Base-by-base conservation (phyloP, 208 protist genomes). In the Wallacemonas rigidus region DNA sequence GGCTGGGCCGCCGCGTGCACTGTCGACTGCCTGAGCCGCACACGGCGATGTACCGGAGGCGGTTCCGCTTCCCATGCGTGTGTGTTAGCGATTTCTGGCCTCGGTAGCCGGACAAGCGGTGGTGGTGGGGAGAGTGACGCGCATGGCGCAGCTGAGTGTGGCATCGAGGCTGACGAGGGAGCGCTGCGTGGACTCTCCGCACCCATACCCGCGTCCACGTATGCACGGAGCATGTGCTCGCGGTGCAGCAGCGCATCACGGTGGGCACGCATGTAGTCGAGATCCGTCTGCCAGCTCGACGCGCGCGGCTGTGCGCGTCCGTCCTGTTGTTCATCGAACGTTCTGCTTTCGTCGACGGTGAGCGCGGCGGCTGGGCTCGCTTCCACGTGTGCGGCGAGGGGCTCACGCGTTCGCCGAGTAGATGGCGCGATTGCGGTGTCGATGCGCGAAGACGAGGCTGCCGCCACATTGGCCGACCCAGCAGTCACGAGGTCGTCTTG, bases 211-310 rank as follows among this genome's bases (percentile, higher is more conserved):
- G 60, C 60, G 36, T 65, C 60, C 9, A 65, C 60, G 36, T 41
- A 41, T 0, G 44, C 41, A 3, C 60, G 60, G 9, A 44, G 60
- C 38, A 35, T 3, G 15, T 17, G 60, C 17, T 65, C 60, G 12
- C 60, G 60, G 11, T 14, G 43, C 26, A 50, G 51, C 17, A 82
- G 56, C 2, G 74, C 69, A 3, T 69, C 74, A 26, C 55, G 57
- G 2, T 79, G 65, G 8, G 58, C 41, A 0, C 60, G 60, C 60
- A 65, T 38, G 2, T 65, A 44, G 4, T 0, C 60, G 7, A 26
- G 41, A 4, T 45, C 57, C 26, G 57, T 26, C 39, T 4, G 36
- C 38, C 57, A 63, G 36, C 26, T 40, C 12, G 53, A 58, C 14
- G 6, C n/a, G 6, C 9, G 53, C 9, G 26, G 26, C 26, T 26